Percentiles rank a stretch among this genome's conserved stretches.
Evolutionary conservation across 257 asterid species (phyloP).

Genomic region (Solanum medicagineum): DNA sequence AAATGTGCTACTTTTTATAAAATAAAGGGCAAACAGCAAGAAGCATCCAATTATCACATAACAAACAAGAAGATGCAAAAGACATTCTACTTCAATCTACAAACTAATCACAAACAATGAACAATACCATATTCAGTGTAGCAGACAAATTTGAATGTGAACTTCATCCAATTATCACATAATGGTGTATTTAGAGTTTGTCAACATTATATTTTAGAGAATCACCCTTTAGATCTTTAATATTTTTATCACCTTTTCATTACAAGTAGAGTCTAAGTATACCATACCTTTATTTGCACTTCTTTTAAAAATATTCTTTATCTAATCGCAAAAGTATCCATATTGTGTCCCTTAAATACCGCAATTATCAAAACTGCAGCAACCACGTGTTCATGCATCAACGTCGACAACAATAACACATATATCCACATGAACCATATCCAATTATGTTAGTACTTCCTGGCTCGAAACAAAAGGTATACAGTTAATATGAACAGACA

Average conservation of each 20-base stretch:
- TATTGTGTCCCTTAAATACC: not conserved
- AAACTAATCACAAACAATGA: not conserved
- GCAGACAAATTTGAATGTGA: not conserved
- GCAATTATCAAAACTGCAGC: not conserved
- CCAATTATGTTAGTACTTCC: not conserved
- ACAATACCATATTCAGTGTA: not conserved
- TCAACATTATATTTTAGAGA: not conserved
- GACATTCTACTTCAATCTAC: not conserved
- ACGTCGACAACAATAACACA: not conserved
- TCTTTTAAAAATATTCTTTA: not conserved
- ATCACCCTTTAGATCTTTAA: not conserved
- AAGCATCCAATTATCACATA: not conserved
- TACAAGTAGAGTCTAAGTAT: not conserved
- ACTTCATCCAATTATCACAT: not conserved
- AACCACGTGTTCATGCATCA: not conserved
- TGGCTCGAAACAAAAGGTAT: not conserved
- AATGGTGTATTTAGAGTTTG: not conserved
- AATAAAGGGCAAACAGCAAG: not conserved
- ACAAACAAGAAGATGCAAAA: not conserved
- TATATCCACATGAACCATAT: not conserved
- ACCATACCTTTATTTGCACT: not conserved
- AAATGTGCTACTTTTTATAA: not conserved
- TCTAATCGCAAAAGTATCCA: not conserved
- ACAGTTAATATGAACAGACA: not conserved
- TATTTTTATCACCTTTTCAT: not conserved